A percentile compares a stretch with the other conserved stretches of the same genome.
phyloP scores from a whole-genome alignment of 2,329 filamentous ascomycete genomes.

The Xylariaceae sp. region DNA sequence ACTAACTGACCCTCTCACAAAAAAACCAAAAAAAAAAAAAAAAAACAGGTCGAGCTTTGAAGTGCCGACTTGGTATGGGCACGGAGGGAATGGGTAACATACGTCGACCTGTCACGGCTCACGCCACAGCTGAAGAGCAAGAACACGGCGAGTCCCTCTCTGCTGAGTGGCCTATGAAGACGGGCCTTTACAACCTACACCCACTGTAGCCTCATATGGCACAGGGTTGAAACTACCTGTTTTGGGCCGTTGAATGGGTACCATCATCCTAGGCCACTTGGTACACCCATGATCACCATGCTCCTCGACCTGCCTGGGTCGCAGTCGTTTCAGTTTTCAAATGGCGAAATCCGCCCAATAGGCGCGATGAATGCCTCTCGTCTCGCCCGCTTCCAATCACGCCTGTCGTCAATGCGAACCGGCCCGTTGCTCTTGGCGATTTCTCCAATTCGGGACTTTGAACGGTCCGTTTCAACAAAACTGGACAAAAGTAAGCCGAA shows the following conservation, averaged over 20 bases:
- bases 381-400: conserved; percentile 2
- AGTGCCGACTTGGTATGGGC: conserved; percentile 2
- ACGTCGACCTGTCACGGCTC: neutral
- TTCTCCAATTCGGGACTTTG: conserved; percentile 13
- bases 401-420: conserved; percentile 6
- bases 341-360: neutral
- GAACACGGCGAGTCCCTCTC: conserved; percentile 3
- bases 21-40: too few species aligned
- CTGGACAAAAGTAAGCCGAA: conserved; percentile 17
- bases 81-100: neutral
- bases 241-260: conserved; percentile 11
- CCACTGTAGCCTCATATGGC: neutral
- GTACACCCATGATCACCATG: conserved; percentile 6
- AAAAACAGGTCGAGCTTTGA: neutral
- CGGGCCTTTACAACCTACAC: neutral
- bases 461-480: conserved; percentile 8
- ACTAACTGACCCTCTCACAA: neutral
- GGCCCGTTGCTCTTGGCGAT: conserved; percentile 12
- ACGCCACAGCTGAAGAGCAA: conserved; percentile 15
- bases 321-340: conserved; percentile 13
- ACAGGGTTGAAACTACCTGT: conserved; percentile 7
- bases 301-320: conserved; percentile 2
- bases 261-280: conserved; percentile 1
- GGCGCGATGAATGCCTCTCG: neutral
- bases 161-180: conserved; percentile 1